Evolutionary conservation across 1,284 basidiomycete genomes (phyloP).

Genomic region (Pyrrhoderma lamaoense): DNA sequence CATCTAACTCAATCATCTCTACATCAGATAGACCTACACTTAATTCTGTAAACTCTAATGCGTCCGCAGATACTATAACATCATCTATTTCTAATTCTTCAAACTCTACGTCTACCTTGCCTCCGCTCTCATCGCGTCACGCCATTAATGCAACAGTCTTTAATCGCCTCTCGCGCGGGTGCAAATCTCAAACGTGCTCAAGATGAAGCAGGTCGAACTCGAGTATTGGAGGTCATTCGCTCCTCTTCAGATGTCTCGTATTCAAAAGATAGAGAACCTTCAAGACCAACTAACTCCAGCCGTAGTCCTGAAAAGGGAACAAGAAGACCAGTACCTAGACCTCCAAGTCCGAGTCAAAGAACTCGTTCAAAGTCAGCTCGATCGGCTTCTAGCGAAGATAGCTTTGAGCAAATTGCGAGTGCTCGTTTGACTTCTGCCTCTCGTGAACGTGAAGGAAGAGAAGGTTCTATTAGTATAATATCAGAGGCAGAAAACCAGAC

Average conservation of each 20-base stretch:
- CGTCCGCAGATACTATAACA: too few relatives aligned
- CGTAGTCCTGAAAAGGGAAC: constrained; percentile 14
- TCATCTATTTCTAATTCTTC: constrained; percentile 26
- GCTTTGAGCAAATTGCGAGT: constrained; percentile 35
- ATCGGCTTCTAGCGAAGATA: constrained; percentile 26
- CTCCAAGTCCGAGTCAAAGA: constrained; percentile 22
- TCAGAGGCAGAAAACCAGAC: too few relatives aligned
- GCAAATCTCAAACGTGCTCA: constrained; percentile 61
- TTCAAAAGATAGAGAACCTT: background rate
- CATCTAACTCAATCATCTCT: constrained; percentile 4
- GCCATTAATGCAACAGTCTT: constrained; percentile 58
- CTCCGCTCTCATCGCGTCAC: constrained; percentile 17
- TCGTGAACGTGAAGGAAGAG: too few relatives aligned
- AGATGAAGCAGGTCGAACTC: constrained; percentile 56
- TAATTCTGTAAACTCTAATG: too few relatives aligned
- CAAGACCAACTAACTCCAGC: constrained; percentile 3
- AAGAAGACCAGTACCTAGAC: constrained; percentile 27
- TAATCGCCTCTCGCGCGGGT: constrained; percentile 62
- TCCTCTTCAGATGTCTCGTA: constrained; percentile 8
- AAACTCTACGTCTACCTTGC: constrained; percentile 20
- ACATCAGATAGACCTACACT: constrained; percentile 20
- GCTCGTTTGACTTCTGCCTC: constrained; percentile 20
- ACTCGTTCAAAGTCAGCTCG: constrained; percentile 24
- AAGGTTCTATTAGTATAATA: too few relatives aligned
- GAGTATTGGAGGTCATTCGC: constrained; percentile 56